These are phyloP conservation scores for Cutaneotrichosporon mucoides DNA, from an alignment of 1,284 basidiomycete genomes.

Conservation along the genomic window DNA sequence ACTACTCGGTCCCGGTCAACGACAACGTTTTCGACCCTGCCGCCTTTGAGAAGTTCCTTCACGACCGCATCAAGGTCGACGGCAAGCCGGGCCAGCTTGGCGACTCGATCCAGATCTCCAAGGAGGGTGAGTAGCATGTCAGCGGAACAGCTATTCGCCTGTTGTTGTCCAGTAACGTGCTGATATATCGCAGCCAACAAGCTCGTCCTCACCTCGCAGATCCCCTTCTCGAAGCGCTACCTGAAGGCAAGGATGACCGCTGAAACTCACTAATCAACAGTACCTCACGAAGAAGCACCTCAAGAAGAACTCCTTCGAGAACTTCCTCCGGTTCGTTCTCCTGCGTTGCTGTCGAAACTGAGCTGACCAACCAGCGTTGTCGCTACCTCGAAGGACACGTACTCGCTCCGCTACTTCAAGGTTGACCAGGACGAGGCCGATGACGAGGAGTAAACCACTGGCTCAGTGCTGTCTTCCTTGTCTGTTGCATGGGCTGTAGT, in stretches of 20 bases:
- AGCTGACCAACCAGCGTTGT: conserved; percentile 59
- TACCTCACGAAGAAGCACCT: conserved; percentile 95
- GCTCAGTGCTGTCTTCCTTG: no score
- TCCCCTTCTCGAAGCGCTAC: conserved; percentile 87
- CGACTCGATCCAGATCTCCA: conserved; percentile 72
- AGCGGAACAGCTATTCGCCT: no score
- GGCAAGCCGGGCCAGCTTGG: conserved; percentile 71
- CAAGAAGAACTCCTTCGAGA: conserved; percentile 56
- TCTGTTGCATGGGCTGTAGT: no score
- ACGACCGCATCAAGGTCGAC: conserved; percentile 85
- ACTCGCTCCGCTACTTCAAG: conserved; percentile 90
- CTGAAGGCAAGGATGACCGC: conserved; percentile 29
- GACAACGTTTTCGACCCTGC: conserved; percentile 89
- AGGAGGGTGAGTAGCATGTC: conserved; percentile 61
- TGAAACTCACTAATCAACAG: conserved; percentile 49
- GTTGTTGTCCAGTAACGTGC: no score
- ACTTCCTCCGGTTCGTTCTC: conserved; percentile 44
- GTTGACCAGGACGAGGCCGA: conserved; percentile 67
- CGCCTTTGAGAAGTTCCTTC: conserved; percentile 87
- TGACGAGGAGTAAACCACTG: conserved; percentile 50
- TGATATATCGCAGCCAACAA: conserved; percentile 57
- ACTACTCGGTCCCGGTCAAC: conserved; percentile 86
- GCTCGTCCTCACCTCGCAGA: conserved; percentile 72
- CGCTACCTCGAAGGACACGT: conserved; percentile 80
- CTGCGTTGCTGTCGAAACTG: no score